Evolutionary conservation across 1,284 basidiomycete genomes (phyloP), one percentile per base, ranked within the genome.

Genomic region (Volvariella volvacea): DNA sequence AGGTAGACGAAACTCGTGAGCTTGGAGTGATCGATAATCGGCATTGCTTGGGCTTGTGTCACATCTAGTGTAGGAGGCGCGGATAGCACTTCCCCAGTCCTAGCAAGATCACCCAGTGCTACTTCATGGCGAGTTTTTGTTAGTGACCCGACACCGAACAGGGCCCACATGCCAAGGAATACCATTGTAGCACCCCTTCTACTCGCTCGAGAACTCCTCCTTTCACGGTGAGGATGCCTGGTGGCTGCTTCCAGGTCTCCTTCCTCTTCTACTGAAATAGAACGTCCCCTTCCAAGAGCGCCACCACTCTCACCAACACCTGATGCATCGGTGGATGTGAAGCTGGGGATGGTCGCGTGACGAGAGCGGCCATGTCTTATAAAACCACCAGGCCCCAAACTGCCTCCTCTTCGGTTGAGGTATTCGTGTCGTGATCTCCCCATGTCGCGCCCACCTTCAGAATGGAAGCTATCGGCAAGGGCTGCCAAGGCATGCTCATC

Each of bases 391-490:
- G 25, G 59, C 7, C 71, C 69, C 17, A 73, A 56, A 48, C 73
- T 73, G 1, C 63, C 67, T 25, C 67, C 61, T 4, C 73, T 62
- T 38, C 55, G 58, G n/a, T 65, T 28, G 25, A 6, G 12, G 12
- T 28, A 28, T 28, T 28, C 25, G 25, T 84, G 73, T 21, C 71
- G 73, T 56, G 78, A 82, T 43, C 70, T 64, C 16, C 67, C 60
- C 17, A 58, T 54, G 12, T 65, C 63, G 12, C 66, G 64, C 2
- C 74, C 76, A 14, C 70, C 62, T 45, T 89, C 87, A 0, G 87
- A 88, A 56, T 82, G 73, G 56, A 84, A 79, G 55, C 86, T 88
- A 38, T 82, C 80, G 1, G 76, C 69, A 53, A 88, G 65, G 1
- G 73, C 70, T 15, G 76, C 62, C 14, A 76, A 67, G 2, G 70